Evolutionary conservation across 1,284 basidiomycete genomes (phyloP), one percentile per base, ranked within the genome.

Genomic region (Violaceomyces palustris): DNA sequence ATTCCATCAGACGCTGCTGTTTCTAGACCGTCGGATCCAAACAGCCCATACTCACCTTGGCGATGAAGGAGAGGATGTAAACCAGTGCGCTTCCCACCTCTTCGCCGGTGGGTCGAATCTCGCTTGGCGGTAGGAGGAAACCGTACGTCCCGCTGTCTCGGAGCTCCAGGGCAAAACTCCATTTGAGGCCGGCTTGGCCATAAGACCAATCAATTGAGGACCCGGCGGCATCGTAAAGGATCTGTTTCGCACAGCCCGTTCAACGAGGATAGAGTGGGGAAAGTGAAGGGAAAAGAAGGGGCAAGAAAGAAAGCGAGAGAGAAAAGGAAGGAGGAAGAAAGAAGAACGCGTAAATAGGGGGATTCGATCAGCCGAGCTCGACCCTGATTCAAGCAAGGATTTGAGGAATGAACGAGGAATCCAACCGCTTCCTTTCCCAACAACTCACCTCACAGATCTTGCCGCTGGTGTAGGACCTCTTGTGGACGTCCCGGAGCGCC

Each of bases 71-170:
- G 24, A 62, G 38, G 43, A 60, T 47, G 19, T 64, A 61, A 15
- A 28, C 39, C 14, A 63, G n/a, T 0, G 48, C 44, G 0, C 42
- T 45, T 0, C 12, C 15, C 1, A 41, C n/a, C 35, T 64, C 62
- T 26, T 59, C 22, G 6, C 43, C 87, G 1, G 85, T 83, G 0
- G 87, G 84, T 8, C 83, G 75, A 57, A 91, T 89, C 78, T 82
- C 82, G 44, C 78, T 75, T 0, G 82, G 76, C 0, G 88, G 88
- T 0, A 90, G 75, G 9, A 85, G 74, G 74, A 90, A 24, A 0
- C 87, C 88, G 64, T 87, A 88, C 81, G 87, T 68, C 10, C 87
- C 88, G 0, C 85, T 87, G 75, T 90, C 88, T 35, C 88, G 75
- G 44, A 92, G 72, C 69, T 89, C 86, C 7, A 82, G 80, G 2